These are phyloP conservation scores for Pythium utonaiense DNA, from an alignment of 352 stramenopile species.

Conservation along the genomic window DNA sequence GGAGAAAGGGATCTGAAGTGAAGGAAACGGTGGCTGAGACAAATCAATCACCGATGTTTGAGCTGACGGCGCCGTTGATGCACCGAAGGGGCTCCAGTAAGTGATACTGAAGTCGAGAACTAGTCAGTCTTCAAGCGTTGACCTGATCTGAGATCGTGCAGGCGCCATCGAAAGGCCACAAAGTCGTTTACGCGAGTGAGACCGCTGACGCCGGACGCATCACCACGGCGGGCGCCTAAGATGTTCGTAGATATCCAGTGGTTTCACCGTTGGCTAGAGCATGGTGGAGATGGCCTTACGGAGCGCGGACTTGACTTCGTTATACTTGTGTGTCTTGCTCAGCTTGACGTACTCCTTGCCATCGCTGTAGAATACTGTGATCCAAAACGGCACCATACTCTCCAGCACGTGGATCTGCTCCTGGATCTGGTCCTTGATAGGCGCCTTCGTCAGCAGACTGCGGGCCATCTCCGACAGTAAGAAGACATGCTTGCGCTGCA, in stretches of 20 bases:
- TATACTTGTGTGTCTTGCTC: constrained; percentile 58
- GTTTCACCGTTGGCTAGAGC: no score
- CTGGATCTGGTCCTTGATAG: constrained; percentile 38
- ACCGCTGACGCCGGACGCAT: background rate
- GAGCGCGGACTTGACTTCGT: constrained; percentile 54
- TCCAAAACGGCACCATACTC: constrained; percentile 67
- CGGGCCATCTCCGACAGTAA: constrained; percentile 38
- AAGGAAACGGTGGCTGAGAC: constrained; percentile 15
- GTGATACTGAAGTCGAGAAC: background rate
- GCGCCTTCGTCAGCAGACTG: constrained; percentile 27
- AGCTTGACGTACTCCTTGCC: constrained; percentile 70
- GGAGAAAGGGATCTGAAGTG: background rate
- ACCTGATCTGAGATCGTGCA: background rate
- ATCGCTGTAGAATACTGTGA: constrained; percentile 59
- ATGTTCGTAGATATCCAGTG: no score
- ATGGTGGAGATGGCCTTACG: constrained; percentile 39
- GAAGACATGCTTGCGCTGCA: constrained; percentile 64
- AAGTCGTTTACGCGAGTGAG: background rate
- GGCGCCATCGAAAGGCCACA: background rate
- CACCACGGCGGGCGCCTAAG: no score
- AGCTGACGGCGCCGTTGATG: no score
- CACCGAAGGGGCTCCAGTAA: no score
- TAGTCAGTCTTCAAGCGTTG: background rate
- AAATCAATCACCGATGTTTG: no score
- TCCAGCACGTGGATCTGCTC: constrained; percentile 72